Evolutionary conservation across 208 protist genomes (phyloP).

Genomic region (Leishmania martiniquensis): DNA sequence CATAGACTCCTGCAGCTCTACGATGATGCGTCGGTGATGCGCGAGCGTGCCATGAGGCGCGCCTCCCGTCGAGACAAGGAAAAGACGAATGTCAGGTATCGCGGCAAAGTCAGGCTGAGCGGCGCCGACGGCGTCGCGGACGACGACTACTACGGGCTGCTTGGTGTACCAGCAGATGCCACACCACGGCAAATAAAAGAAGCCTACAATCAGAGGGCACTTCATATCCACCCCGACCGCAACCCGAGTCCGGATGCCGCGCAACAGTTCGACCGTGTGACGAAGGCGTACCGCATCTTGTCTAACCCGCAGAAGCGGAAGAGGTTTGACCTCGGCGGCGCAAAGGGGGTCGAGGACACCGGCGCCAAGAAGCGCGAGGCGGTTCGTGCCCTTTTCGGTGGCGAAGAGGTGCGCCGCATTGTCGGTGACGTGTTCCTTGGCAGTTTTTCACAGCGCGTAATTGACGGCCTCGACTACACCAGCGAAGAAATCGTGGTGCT

Average conservation of each 20-base stretch:
- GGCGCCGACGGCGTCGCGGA: conserved; percentile 24
- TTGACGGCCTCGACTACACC: conserved; percentile 82
- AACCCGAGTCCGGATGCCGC: conserved; percentile 81
- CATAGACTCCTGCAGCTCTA: conserved; percentile 49
- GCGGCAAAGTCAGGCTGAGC: conserved; percentile 4
- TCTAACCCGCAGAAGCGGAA: conserved; percentile 94
- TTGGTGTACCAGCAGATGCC: conserved; percentile 67
- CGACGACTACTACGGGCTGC: conserved; percentile 77
- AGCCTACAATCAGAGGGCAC: conserved; percentile 85
- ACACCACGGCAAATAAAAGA: conserved; percentile 82
- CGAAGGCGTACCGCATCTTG: conserved; percentile 97
- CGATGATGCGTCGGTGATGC: conserved; percentile 30
- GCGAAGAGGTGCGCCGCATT: conserved; percentile 55
- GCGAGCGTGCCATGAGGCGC: conserved; percentile 51
- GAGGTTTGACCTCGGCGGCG: conserved; percentile 98
- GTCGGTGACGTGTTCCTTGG: conserved; percentile 70
- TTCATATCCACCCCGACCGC: conserved; percentile 92
- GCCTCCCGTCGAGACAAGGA: conserved; percentile 32
- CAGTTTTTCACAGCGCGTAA: conserved; percentile 79
- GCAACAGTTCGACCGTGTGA: conserved; percentile 91
- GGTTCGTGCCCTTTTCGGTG: conserved; percentile 80
- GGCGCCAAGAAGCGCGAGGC: conserved; percentile 74
- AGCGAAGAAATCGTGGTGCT: conserved; percentile 75
- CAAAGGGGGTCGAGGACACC: conserved; percentile 94
- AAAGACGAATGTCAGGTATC: conserved; percentile 35